These are phyloP conservation scores for Pyrus hybrid DNA, from an alignment of 331 rosid species.

Conservation along the genomic window DNA sequence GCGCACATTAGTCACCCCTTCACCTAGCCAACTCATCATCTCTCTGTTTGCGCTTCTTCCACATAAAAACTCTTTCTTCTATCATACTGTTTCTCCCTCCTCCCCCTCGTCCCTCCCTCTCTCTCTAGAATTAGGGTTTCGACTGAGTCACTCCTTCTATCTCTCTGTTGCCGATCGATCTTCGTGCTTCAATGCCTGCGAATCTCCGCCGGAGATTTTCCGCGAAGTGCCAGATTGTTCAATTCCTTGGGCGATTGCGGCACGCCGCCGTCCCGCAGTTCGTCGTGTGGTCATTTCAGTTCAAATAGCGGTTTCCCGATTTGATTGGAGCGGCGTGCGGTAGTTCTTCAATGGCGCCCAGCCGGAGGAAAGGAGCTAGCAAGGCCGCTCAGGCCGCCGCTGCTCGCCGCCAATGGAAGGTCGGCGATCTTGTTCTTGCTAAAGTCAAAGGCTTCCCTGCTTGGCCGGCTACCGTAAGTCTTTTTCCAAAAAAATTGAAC, in stretches of 20 bases:
- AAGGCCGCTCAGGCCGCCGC: slow-evolving; percentile 84
- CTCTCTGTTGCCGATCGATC: slow-evolving; percentile 6
- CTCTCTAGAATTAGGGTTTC: slow-evolving; percentile 63
- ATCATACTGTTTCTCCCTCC: not conserved
- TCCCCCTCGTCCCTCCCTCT: not conserved
- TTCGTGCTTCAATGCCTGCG: slow-evolving; percentile 60
- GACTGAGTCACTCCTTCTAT: not conserved
- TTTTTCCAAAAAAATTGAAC: not conserved
- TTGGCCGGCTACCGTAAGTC: slow-evolving; percentile 89
- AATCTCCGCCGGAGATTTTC: slow-evolving; percentile 20
- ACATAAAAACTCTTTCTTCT: slow-evolving; percentile 25
- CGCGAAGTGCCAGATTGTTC: slow-evolving; percentile 31
- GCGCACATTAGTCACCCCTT: slow-evolving; percentile 41
- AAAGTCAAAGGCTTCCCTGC: slow-evolving; percentile 95
- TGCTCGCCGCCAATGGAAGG: slow-evolving; percentile 81
- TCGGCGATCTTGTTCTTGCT: slow-evolving; percentile 97
- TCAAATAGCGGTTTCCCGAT: slow-evolving; percentile 28
- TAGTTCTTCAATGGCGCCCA: slow-evolving; percentile 61
- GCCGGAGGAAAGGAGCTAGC: slow-evolving; percentile 64
- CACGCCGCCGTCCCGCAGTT: slow-evolving; percentile 7
- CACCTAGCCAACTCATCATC: slow-evolving; percentile 47
- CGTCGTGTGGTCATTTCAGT: slow-evolving; percentile 20
- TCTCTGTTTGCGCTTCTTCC: slow-evolving; percentile 53
- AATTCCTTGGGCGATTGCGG: slow-evolving; percentile 36
- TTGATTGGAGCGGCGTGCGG: slow-evolving; percentile 23